Evolutionary conservation across 371 early-diverging fungal genomes (phyloP), one percentile per base, ranked within the genome.

Genomic region (Mortierella sp.): DNA sequence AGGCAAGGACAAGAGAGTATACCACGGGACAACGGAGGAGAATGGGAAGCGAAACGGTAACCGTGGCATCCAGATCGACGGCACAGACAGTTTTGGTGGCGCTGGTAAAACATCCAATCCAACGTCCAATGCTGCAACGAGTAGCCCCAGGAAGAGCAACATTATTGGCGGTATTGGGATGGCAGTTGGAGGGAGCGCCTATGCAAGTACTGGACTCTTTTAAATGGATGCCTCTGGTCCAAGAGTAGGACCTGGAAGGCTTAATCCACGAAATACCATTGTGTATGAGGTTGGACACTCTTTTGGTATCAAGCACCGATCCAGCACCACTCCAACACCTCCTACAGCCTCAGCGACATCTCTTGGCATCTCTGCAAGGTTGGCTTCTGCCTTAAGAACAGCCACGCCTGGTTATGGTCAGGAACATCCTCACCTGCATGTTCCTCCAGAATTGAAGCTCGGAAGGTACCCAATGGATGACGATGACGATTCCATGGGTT

Each of bases 111-210:
- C 48, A 21, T 13, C 45, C 19, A 19, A n/a, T 43, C 9, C 16
- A 3, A 43, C 45, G 9, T 19, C 54, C 10, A 16, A 52, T 5
- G n/a, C 16, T 31, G 28, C 27, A 43, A 31, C 52, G 0, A 52
- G 48, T 0, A 61, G 47, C 34, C 69, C 48, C 23, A 61, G 52
- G 41, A 41, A 53, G 0, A 42, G 67, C 26, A 42, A 26, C 27
- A 67, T 67, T 28, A 60, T 67, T 31, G 67, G 67, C 13, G 67
- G 56, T 3, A 24, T 67, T 2, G 67, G 67, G 3, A 67, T 34
- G 14, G 67, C 67, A 1, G 52, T 61, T 8, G 67, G 60, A 24
- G 55, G 60, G 14, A 47, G 67, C 5, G 48, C 30, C 21, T 48
- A 50, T 34, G 27, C 63, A 10, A 48, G 63, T 3, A 43, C 63